Evolutionary conservation across 768 basidiomycete genomes (phyloP), one percentile per base, ranked within the genome.

Genomic region (Boletus insuetus): DNA sequence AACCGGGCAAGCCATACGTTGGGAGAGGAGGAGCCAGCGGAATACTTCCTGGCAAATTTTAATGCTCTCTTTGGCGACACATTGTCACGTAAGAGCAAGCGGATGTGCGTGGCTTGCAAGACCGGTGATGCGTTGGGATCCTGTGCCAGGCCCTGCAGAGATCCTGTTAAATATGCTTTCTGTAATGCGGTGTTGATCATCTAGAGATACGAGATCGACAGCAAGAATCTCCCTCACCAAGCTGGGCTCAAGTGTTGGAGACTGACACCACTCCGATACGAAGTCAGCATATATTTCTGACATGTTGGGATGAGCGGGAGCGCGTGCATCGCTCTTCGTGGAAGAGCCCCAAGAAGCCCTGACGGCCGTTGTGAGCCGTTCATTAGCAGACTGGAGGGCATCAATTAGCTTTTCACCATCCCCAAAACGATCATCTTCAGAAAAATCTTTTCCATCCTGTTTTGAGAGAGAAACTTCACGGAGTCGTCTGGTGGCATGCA

Each of bases 1-100:
- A 87, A 70, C 26, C 82, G 72, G 16, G 77, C 75, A 13, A 82
- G 66, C 83, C 85, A 88, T 26, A 87, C 74, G 17, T 58, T 58
- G 20, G 79, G 69, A 43, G 76, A 73, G 2, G 64, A 40, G 32
- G 74, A 73, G 37, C 63, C 66, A 52, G 67, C 62, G 3, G 81
- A 77, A 64, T 85, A 85, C 60, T 77, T 77, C 49, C 73, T 71
- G 11, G 80, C 79, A 13, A 72, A 62, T 38, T 64, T 68, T 49
- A 79, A 53, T 11, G 76, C 66, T 64, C 75, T 77, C 31, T 58
- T 57, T 52, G 69, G 69, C 59, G 68, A 65, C 29, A 35, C 31
- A 44, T 53, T 52, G 44, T 61, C 55, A 24, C 52, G 56, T 20
- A 70, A 53, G 14, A 79, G 70, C 6, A 79, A 58, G 22, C 65